Evolutionary conservation across 495 filamentous ascomycete genomes (phyloP).

Genomic region (Lasiosphaeria hispida): DNA sequence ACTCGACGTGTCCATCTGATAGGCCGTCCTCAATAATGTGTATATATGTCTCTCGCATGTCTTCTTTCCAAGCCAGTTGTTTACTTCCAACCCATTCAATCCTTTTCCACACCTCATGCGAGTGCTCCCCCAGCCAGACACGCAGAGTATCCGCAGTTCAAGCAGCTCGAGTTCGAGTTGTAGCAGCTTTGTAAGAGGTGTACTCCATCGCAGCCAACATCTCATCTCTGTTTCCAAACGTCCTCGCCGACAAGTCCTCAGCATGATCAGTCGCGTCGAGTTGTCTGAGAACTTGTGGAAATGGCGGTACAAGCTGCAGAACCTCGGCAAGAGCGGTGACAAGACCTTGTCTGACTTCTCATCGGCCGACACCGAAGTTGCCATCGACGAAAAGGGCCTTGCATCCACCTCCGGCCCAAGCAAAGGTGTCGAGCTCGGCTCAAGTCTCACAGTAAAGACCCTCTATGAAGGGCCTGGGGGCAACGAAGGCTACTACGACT

Average conservation of each 20-base stretch:
- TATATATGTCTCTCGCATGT: too few relatives aligned
- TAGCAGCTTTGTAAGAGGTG: not conserved
- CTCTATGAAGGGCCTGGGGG: constrained; percentile 34
- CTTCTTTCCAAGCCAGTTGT: too few relatives aligned
- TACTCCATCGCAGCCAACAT: not conserved
- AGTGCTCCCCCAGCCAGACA: too few relatives aligned
- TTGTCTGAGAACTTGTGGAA: constrained; percentile 28
- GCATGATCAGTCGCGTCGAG: constrained; percentile 11
- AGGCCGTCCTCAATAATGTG: too few relatives aligned
- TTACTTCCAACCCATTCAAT: too few relatives aligned
- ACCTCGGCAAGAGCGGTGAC: constrained; percentile 21
- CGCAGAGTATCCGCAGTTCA: too few relatives aligned
- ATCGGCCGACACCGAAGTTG: constrained; percentile 10
- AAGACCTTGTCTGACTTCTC: constrained; percentile 28
- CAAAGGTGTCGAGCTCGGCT: constrained; percentile 21
- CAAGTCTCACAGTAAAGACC: constrained; percentile 23
- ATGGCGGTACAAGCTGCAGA: constrained; percentile 28
- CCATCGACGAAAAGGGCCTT: not conserved
- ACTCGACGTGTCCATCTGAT: too few relatives aligned
- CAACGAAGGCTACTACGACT: constrained; percentile 24
- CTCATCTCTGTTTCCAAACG: not conserved
- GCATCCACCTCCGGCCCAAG: not conserved
- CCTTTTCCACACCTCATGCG: too few relatives aligned
- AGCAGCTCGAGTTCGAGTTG: too few relatives aligned
- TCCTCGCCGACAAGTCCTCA: not conserved